phyloP scores from a whole-genome alignment of 345 rosid genomes.

The Corchorus olitorius region DNA sequence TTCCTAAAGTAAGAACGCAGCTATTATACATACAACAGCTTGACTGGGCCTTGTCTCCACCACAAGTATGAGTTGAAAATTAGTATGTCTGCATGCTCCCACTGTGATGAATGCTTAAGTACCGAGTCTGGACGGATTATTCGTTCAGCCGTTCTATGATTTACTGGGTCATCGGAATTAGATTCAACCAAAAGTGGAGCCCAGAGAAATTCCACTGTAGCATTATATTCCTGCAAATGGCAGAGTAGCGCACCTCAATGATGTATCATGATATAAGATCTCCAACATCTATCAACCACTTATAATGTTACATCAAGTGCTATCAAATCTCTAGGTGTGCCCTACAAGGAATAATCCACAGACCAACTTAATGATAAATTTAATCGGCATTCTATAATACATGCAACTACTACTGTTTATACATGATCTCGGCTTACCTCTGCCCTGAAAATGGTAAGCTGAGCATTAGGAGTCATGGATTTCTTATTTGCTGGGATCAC shows the following conservation, averaged over 20 bases:
- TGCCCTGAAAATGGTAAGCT: constrained; percentile 85
- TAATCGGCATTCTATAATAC: neutral
- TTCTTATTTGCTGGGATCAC: constrained; percentile 70
- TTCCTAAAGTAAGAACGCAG: constrained; percentile 16
- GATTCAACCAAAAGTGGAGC: constrained; percentile 95
- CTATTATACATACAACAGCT: constrained; percentile 59
- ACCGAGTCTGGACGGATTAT: constrained; percentile 90
- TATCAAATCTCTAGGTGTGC: neutral
- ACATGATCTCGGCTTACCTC: constrained; percentile 51
- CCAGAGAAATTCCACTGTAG: constrained; percentile 93
- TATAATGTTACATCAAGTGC: neutral
- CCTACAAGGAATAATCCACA: neutral
- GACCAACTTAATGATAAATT: neutral
- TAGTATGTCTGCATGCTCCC: constrained; percentile 91
- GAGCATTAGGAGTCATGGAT: constrained; percentile 89
- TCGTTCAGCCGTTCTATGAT: constrained; percentile 74
- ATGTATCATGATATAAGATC: neutral
- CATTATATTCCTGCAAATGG: constrained; percentile 77
- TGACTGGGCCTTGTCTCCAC: constrained; percentile 99
- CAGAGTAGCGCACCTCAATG: neutral
- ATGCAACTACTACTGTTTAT: neutral
- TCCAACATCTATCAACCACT: constrained; percentile 6
- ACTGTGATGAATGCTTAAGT: constrained; percentile 78
- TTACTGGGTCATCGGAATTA: constrained; percentile 97
- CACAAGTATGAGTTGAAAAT: constrained; percentile 92